Percentiles rank a stretch among this genome's conserved stretches.
phyloP scores from a whole-genome alignment of 106 monocot species.

The Dioscorea alata region DNA sequence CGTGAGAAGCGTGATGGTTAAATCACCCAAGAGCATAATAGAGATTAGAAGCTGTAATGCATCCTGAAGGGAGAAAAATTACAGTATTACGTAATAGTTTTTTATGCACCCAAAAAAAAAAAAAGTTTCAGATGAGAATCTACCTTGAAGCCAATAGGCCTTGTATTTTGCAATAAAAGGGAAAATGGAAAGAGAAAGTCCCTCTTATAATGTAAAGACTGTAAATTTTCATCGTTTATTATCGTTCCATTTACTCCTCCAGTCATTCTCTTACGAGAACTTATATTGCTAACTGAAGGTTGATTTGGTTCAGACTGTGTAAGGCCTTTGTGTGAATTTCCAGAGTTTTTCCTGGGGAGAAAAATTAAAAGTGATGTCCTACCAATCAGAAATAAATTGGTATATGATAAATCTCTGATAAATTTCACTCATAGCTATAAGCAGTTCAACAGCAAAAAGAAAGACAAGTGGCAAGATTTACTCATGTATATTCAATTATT shows the following conservation, averaged over 20 bases:
- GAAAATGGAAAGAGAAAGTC: slow-evolving; percentile 78
- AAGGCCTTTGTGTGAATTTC: slow-evolving; percentile 16
- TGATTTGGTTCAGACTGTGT: slow-evolving; percentile 43
- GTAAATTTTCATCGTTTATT: slow-evolving; percentile 63
- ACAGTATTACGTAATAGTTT: background rate
- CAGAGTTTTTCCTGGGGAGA: slow-evolving; percentile 35
- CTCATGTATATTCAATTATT: background rate
- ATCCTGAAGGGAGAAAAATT: slow-evolving; percentile 53
- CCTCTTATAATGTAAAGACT: slow-evolving; percentile 53
- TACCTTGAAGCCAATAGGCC: slow-evolving; percentile 77
- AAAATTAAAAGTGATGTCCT: background rate
- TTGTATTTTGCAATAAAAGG: slow-evolving; percentile 68
- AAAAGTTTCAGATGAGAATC: background rate
- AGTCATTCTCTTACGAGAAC: slow-evolving; percentile 63
- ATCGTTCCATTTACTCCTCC: slow-evolving; percentile 81
- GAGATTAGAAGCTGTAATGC: slow-evolving; percentile 70
- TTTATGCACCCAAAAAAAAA: background rate
- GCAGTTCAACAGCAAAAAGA: too few relatives aligned
- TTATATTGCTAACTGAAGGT: slow-evolving; percentile 25
- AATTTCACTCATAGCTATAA: too few relatives aligned
- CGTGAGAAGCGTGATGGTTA: slow-evolving; percentile 59
- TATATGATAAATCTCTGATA: background rate
- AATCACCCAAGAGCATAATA: slow-evolving; percentile 71
- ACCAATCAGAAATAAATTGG: background rate
- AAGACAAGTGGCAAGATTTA: too few relatives aligned